Conservation (phyloP, 2,329 filamentous ascomycete species). For the Calonectria henricotiae region DNA sequence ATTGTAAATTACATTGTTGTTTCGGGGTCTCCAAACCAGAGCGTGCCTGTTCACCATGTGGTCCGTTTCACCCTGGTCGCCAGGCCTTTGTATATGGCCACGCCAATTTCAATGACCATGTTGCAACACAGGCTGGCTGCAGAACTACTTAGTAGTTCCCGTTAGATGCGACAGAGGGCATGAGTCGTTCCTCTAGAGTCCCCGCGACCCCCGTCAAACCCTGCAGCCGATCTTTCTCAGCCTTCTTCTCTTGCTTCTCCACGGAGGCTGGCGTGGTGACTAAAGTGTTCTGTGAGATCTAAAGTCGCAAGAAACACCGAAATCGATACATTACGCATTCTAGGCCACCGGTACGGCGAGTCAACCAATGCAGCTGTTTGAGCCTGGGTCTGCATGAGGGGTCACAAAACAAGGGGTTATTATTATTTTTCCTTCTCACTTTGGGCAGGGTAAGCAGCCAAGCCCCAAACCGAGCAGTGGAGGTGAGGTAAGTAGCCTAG, state of each 20-base stretch:
- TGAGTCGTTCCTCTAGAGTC: conserved; percentile 29
- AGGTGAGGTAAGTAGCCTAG: conserved; percentile 39
- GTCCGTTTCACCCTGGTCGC: conserved; percentile 27
- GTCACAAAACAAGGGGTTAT: conserved; percentile 17
- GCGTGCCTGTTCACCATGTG: conserved; percentile 34
- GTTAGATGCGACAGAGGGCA: conserved; percentile 34
- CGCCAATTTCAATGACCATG: conserved; percentile 34
- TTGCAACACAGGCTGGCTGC: conserved; percentile 17
- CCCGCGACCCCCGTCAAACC: conserved; percentile 27
- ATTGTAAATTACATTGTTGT: conserved; percentile 40
- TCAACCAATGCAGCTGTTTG: conserved; percentile 14
- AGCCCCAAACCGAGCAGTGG: conserved; percentile 26
- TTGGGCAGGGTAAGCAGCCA: conserved; percentile 27
- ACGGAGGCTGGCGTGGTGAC: not conserved
- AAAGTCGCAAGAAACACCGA: conserved; percentile 23
- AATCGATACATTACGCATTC: conserved; percentile 4
- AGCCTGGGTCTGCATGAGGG: conserved; percentile 5
- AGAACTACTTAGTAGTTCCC: conserved; percentile 34
- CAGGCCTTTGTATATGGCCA: conserved; percentile 27
- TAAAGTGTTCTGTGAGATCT: not conserved
- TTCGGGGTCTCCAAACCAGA: conserved; percentile 29
- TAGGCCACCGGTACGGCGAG: not conserved
- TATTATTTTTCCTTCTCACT: conserved; percentile 24
- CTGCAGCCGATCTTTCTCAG: conserved; percentile 34
- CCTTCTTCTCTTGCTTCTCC: conserved; percentile 18